Evolutionary conservation across 805 yeast species (phyloP).

Genomic region (Lipomyces sp.): DNA sequence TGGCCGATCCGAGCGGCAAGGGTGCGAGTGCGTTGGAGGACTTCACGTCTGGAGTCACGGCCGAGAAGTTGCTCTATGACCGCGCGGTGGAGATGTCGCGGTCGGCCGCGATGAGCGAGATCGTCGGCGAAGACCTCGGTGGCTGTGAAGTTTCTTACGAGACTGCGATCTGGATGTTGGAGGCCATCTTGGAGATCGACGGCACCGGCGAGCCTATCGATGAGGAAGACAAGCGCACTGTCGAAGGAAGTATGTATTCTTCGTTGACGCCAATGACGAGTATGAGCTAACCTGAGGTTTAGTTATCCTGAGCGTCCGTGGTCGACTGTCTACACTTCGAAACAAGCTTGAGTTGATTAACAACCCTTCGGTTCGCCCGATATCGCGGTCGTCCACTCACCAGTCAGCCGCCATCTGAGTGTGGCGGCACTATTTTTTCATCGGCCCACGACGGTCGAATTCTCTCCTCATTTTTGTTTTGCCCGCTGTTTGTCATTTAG

Average conservation of each 20-base stretch:
- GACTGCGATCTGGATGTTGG: conserved; percentile 93
- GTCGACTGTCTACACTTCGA: conserved; percentile 68
- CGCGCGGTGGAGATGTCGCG: conserved; percentile 91
- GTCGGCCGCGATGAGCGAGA: conserved; percentile 84
- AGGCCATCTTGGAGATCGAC: conserved; percentile 55
- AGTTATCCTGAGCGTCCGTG: conserved; percentile 74
- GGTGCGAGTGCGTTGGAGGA: conserved; percentile 1
- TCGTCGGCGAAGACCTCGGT: conserved; percentile 64
- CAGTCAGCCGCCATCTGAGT: neutral
- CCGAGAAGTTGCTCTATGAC: conserved; percentile 74
- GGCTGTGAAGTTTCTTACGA: conserved; percentile 88
- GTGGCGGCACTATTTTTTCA: neutral
- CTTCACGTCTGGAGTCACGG: conserved; percentile 40
- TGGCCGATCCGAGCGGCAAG: conserved; percentile 17
- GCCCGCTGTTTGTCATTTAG: no score
- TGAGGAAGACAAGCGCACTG: conserved; percentile 67
- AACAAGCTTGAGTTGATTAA: conserved; percentile 46
- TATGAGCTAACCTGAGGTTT: neutral
- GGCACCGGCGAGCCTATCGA: conserved; percentile 58
- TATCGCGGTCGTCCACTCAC: neutral
- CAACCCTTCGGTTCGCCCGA: neutral
- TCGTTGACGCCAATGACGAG: neutral
- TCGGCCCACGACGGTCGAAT: no score
- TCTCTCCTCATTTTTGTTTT: no score
- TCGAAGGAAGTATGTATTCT: conserved; percentile 51